These are phyloP conservation scores for Neurospora tetrasperma DNA, from an alignment of 495 filamentous ascomycete species.

Conservation along the genomic window DNA sequence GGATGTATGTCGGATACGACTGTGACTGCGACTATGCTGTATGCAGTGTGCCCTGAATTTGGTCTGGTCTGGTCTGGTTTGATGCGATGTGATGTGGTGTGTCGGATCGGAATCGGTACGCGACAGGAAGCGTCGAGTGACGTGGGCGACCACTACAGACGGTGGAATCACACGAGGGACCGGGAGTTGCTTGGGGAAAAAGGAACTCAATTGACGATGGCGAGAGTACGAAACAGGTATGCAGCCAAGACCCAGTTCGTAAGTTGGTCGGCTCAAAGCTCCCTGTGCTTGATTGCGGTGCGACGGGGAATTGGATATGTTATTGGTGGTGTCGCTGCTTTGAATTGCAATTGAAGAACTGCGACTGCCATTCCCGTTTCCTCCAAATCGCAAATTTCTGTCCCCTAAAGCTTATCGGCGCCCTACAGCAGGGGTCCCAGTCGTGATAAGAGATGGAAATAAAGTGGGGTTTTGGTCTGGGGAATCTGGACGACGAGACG, in stretches of 20 bases:
- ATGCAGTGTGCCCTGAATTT: neutral
- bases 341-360: neutral
- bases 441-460: slow-evolving; percentile 17
- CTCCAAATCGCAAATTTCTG: slow-evolving; percentile 22
- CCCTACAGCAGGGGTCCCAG: slow-evolving; percentile 10
- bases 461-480: slow-evolving; percentile 1
- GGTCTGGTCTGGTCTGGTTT: neutral
- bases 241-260: neutral
- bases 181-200: neutral
- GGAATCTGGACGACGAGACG: neutral
- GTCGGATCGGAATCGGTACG: neutral
- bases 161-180: neutral
- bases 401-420: slow-evolving; percentile 21
- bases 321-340: slow-evolving; percentile 3
- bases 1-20: neutral
- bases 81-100: neutral
- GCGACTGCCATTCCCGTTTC: neutral
- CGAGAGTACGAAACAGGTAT: neutral
- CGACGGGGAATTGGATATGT: neutral
- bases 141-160: neutral
- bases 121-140: neutral
- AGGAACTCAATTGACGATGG: neutral
- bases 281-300: neutral
- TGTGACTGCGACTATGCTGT: neutral
- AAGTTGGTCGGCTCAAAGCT: neutral